A percentile compares a stretch with the other conserved stretches of the same genome.
These are phyloP conservation scores for Malus asiatica DNA, from an alignment of 306 rosid species.

Conservation along the genomic window DNA sequence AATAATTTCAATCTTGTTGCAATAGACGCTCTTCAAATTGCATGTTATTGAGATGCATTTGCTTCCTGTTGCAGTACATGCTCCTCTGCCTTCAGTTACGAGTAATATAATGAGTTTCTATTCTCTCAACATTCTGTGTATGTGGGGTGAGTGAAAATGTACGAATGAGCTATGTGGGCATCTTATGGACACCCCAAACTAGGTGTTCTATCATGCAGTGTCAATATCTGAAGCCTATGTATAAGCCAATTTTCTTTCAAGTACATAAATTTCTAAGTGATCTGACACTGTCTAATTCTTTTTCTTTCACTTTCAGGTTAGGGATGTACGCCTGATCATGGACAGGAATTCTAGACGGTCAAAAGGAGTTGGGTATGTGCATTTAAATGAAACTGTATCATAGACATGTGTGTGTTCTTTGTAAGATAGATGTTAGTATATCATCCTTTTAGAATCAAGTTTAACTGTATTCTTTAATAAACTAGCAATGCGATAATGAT, in stretches of 20 bases:
- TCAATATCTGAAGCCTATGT: conserved; percentile 11
- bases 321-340: conserved; percentile 98
- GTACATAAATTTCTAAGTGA: background rate
- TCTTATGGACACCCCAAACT: conserved; percentile 22
- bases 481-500: conserved; percentile 98
- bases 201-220: conserved; percentile 20
- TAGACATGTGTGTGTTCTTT: conserved; percentile 33
- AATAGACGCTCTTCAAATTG: conserved; percentile 19
- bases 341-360: conserved; percentile 98
- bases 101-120: conserved; percentile 33
- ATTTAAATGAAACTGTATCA: conserved; percentile 15
- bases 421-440: conserved; percentile 38
- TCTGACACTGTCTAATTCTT: background rate
- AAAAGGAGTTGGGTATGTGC: conserved; percentile 98
- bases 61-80: conserved; percentile 45
- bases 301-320: conserved; percentile 52
- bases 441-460: conserved; percentile 54
- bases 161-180: conserved; percentile 13
- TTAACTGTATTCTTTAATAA: conserved; percentile 96
- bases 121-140: conserved; percentile 42
- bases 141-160: conserved; percentile 38
- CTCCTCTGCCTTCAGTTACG: conserved; percentile 48
- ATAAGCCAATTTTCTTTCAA: background rate
- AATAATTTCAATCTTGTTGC: conserved; percentile 14
- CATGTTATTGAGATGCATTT: conserved; percentile 34